Percentiles rank a stretch among this genome's conserved stretches.
These are phyloP conservation scores for Brettanomyces sp. DNA, from an alignment of 805 yeast species.

Conservation along the genomic window DNA sequence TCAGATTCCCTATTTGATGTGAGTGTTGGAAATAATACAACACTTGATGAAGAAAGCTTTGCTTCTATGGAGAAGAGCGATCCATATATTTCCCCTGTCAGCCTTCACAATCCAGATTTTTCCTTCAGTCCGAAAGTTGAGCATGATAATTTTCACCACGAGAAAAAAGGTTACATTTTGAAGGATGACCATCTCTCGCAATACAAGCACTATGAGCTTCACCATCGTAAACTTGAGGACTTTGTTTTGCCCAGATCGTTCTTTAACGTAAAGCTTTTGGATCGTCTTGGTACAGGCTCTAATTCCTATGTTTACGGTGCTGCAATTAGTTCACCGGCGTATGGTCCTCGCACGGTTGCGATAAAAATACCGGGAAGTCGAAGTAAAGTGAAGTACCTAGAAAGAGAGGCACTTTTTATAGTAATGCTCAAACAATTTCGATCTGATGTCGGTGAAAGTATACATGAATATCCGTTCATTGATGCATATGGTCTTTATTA, in stretches of 20 bases:
- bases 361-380: conserved; percentile 21
- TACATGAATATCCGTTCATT: conserved; percentile 16
- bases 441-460: conserved; percentile 7
- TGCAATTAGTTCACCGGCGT: conserved; percentile 7
- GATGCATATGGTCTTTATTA: conserved; percentile 22
- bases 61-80: not conserved
- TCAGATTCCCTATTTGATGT: not conserved
- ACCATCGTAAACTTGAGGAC: conserved; percentile 7
- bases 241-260: conserved; percentile 13
- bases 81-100: not conserved
- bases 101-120: not conserved
- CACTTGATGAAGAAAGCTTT: not conserved
- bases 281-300: conserved; percentile 21
- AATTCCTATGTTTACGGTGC: conserved; percentile 21
- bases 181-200: not conserved
- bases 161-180: no score
- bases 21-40: not conserved
- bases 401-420: conserved; percentile 19
- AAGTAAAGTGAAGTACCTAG: conserved; percentile 16
- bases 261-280: conserved; percentile 12
- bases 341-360: conserved; percentile 11
- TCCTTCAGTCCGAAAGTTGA: no score
- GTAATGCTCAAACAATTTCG: conserved; percentile 13
- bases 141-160: no score
- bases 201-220: not conserved